A percentile compares a stretch with the other conserved stretches of the same genome.
phyloP scores from a whole-genome alignment of 148 eudicot species.

The Heliamphora exappendiculata region DNA sequence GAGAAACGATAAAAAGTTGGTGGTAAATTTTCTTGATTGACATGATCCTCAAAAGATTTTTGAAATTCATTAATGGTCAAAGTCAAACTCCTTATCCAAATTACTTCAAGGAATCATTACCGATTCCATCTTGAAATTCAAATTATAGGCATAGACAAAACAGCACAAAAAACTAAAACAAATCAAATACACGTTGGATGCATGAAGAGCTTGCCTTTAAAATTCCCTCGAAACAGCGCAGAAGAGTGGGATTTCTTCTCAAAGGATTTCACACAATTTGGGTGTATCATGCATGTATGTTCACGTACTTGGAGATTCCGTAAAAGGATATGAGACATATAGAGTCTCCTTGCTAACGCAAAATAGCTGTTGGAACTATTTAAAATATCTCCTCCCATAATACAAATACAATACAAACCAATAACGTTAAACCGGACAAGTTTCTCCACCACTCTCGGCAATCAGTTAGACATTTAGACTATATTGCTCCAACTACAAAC shows the following conservation, averaged over 20 bases:
- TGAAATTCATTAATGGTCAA: background rate
- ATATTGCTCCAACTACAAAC: background rate
- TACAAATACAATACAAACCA: background rate
- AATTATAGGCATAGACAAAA: background rate
- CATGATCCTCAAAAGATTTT: background rate
- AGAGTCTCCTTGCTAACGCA: background rate
- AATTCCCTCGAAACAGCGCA: too few species aligned
- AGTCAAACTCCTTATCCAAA: background rate
- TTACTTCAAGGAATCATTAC: background rate
- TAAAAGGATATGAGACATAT: too few species aligned
- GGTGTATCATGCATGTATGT: too few species aligned
- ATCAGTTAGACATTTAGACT: background rate
- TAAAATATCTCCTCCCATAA: background rate
- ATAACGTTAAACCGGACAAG: background rate
- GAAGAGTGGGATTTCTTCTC: background rate
- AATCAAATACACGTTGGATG: background rate
- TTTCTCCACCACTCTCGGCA: background rate
- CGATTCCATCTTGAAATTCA: background rate
- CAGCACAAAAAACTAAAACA: background rate
- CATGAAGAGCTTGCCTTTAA: background rate
- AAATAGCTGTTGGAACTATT: background rate
- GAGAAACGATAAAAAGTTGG: too few species aligned
- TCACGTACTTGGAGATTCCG: too few species aligned
- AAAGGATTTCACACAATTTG: conserved; percentile 3
- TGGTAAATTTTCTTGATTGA: background rate